phyloP scores from a whole-genome alignment of 140 eudicot species.

The Erigeron philadelphicus region DNA sequence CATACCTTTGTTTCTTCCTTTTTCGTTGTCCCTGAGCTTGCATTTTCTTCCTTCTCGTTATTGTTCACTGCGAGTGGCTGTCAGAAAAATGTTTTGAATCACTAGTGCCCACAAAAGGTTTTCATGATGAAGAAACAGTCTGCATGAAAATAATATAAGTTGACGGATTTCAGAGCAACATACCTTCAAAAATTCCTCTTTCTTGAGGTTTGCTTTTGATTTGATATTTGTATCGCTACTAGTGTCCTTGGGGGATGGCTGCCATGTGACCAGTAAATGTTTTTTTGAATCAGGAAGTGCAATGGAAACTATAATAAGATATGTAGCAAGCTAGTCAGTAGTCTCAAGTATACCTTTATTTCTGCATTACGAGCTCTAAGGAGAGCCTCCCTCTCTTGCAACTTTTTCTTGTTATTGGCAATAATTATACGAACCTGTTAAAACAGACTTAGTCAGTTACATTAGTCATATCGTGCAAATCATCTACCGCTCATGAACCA shows the following conservation, averaged over 20 bases:
- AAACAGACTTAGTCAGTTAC: constrained; percentile 15
- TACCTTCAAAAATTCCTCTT: constrained; percentile 25
- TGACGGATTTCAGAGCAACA: background rate
- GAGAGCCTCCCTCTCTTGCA: background rate
- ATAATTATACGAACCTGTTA: constrained; percentile 34
- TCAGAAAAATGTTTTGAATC: constrained; percentile 1
- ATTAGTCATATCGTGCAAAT: too few species aligned
- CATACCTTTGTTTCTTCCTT: constrained; percentile 33
- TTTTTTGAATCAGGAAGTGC: constrained; percentile 20
- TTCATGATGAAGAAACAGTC: background rate
- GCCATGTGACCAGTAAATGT: constrained; percentile 13
- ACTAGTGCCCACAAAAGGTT: background rate
- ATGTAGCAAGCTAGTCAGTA: background rate
- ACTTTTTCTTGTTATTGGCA: background rate
- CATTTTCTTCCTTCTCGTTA: constrained; percentile 27
- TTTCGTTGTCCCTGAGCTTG: constrained; percentile 20
- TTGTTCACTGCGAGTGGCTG: constrained; percentile 25
- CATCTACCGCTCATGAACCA: too few species aligned
- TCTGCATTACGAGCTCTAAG: constrained; percentile 24
- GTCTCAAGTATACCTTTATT: constrained; percentile 31
- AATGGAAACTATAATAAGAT: constrained; percentile 7
- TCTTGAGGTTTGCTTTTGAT: constrained; percentile 4
- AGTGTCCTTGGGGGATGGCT: constrained; percentile 21
- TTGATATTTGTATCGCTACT: constrained; percentile 24
- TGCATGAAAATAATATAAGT: background rate